These are phyloP conservation scores for Trichoderma harzianum DNA, from an alignment of 2,329 filamentous ascomycete species.

Conservation along the genomic window DNA sequence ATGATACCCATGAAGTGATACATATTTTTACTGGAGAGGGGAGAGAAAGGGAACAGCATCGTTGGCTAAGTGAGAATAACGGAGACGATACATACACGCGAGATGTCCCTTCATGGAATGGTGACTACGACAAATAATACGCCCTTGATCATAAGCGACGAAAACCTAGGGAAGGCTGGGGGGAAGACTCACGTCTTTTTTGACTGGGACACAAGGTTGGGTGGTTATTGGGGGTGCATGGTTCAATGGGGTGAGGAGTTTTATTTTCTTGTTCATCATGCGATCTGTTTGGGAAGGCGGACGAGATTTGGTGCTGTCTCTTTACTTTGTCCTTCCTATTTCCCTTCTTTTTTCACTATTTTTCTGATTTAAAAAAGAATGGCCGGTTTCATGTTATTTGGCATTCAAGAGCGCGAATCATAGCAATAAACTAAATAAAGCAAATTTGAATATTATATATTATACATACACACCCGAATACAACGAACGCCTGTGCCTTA, in stretches of 20 bases:
- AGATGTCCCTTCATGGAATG: neutral
- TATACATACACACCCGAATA: neutral
- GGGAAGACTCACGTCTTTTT: slow-evolving; percentile 2
- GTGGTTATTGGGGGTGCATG: neutral
- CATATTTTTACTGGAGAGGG: neutral
- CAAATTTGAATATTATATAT: neutral
- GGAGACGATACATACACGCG: neutral
- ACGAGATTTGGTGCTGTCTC: neutral
- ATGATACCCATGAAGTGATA: slow-evolving; percentile 21
- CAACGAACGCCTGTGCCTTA: neutral
- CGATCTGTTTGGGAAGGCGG: neutral
- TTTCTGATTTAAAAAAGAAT: neutral
- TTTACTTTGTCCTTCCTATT: neutral
- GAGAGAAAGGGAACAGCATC: no score
- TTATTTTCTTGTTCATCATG: neutral
- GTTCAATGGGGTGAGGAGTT: neutral
- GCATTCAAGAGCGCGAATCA: slow-evolving; percentile 1
- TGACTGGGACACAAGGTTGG: neutral
- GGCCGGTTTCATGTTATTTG: neutral
- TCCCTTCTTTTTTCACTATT: neutral
- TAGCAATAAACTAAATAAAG: slow-evolving; percentile 2
- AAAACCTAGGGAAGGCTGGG: neutral
- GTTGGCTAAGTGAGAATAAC: neutral
- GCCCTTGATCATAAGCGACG: neutral
- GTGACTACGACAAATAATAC: neutral